These are phyloP conservation scores for Parastagonospora avenae DNA, from an alignment of 2,329 filamentous ascomycete species.

Conservation along the genomic window DNA sequence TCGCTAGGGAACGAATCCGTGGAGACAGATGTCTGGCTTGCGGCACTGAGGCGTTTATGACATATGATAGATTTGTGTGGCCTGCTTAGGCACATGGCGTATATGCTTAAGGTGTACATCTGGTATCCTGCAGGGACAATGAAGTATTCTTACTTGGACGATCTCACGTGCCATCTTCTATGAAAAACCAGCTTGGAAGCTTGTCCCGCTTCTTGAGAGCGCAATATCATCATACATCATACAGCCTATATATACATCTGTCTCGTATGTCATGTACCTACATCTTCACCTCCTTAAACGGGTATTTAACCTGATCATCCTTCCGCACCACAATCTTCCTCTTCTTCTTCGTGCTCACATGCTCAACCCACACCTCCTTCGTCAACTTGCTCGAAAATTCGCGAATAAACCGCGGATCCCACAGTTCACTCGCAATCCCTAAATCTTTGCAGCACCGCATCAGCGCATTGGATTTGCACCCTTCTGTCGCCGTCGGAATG, in stretches of 20 bases:
- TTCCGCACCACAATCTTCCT: slow-evolving; percentile 86
- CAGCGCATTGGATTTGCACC: slow-evolving; percentile 95
- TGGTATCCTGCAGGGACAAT: neutral
- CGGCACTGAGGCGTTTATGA: neutral
- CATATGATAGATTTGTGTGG: slow-evolving; percentile 3
- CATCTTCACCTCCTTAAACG: slow-evolving; percentile 59
- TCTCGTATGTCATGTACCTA: slow-evolving; percentile 1
- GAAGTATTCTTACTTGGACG: neutral
- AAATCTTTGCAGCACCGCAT: slow-evolving; percentile 99
- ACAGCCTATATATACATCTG: neutral
- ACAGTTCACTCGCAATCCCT: slow-evolving; percentile 91
- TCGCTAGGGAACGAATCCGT: slow-evolving; percentile 25
- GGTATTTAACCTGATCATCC: slow-evolving; percentile 73
- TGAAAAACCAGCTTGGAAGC: neutral
- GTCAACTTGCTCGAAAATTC: slow-evolving; percentile 76
- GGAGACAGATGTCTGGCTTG: slow-evolving; percentile 4
- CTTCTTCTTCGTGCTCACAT: slow-evolving; percentile 84
- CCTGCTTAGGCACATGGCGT: neutral
- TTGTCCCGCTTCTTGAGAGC: neutral
- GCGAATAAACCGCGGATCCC: slow-evolving; percentile 91
- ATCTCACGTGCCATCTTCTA: neutral
- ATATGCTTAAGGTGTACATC: neutral
- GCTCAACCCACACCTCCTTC: slow-evolving; percentile 88
- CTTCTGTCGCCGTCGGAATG: slow-evolving; percentile 92
- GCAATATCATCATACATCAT: neutral